Base-by-base conservation (phyloP, 2,329 filamentous ascomycete genomes). In the Cordyceps militaris region DNA sequence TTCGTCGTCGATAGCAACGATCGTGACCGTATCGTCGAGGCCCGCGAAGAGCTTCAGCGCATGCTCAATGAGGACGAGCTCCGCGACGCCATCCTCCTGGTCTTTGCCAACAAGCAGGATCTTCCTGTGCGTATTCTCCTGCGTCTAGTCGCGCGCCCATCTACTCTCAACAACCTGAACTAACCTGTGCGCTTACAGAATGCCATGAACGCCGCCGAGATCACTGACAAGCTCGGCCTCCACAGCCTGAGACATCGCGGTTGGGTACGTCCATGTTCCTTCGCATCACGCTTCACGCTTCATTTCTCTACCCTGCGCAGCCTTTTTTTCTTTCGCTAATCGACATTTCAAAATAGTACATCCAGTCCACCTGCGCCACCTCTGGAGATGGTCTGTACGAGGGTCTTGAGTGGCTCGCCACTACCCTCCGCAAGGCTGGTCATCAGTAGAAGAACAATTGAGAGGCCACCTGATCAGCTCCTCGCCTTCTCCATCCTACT, bases 41-140 rank as follows among this genome's bases (percentile, higher is more conserved):
- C 94, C 70, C 86, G 91, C 64, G 91, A 96, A 76, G 94, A 99
- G 78, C 82, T 99, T 71, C 90, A 96, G 77, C 88, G 94, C 75
- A 99, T 99, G 86, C 86, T 99, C 75, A 96, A 97, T 79, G 94
- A 99, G 79, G 89, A 96, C 66, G 94, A 99, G 82, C 91, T 99
- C 76, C 89, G 93, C 74, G 94, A 99, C 74, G 94, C 94, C 66
- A 87, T 97, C 69, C 85, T 99, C 68, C 80, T 99, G 70, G 93
- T 99, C 70, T 99, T 99, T 72, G 94, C 94, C 78, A 99, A 99
- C 87, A 99, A 99, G 84, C 94, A 99, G 83, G 94, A 99, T 92
- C 81, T 97, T 76, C 88, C 88, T 68, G 94, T 97, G 82, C 75
- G 91, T 83, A 61, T 59, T 28, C 32, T 49, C 10, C n/a, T 52